phyloP scores from a whole-genome alignment of 106 monocot species.

The Apostasia ramifera region DNA sequence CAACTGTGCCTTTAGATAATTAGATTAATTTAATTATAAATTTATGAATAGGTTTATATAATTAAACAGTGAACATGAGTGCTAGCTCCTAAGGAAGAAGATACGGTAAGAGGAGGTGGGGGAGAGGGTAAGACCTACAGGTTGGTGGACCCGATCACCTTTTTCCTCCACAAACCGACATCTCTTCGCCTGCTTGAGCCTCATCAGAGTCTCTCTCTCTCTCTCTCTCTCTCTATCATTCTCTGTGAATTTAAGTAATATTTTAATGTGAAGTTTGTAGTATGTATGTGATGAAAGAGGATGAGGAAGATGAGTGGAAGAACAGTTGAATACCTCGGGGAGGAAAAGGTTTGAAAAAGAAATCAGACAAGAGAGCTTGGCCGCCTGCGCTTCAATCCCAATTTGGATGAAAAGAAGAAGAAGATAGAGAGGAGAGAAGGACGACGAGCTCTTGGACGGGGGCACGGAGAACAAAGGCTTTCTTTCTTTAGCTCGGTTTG shows the following conservation, averaged over 20 bases:
- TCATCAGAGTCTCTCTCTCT: constrained; percentile 6
- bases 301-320: not conserved
- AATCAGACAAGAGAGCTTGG: too few species aligned
- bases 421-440: constrained; percentile 2
- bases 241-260: not conserved
- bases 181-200: constrained; percentile 23
- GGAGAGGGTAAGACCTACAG: constrained; percentile 23
- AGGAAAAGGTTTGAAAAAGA: too few species aligned
- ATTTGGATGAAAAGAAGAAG: constrained; percentile 1
- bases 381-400: too few species aligned
- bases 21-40: too few species aligned
- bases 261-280: constrained; percentile 8
- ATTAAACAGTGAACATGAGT: too few species aligned
- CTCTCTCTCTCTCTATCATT: not conserved
- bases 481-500: constrained; percentile 23
- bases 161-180: constrained; percentile 38
- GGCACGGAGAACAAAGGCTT: constrained; percentile 9
- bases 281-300: constrained; percentile 5
- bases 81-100: constrained; percentile 6
- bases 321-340: too few species aligned
- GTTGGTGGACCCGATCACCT: constrained; percentile 47
- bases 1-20: too few species aligned
- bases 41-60: too few species aligned
- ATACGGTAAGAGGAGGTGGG: constrained; percentile 9
- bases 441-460: constrained; percentile 1